These are phyloP conservation scores for Biscutella laevigata DNA, from an alignment of 441 rosid genomes.

Conservation along the genomic window DNA sequence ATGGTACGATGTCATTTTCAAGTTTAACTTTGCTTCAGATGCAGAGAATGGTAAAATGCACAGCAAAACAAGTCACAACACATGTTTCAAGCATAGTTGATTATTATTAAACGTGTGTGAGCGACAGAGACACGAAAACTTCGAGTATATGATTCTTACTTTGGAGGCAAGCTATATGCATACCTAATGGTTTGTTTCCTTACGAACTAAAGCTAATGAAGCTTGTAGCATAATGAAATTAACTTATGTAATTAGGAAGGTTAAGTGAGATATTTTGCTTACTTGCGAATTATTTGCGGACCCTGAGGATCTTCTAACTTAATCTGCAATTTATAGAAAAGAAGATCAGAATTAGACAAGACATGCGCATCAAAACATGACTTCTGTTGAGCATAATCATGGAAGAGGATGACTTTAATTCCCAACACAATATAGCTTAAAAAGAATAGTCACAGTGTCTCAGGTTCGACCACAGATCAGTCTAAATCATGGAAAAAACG, in stretches of 20 bases:
- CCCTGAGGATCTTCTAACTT: conserved; percentile 21
- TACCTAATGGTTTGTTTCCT: conserved; percentile 4
- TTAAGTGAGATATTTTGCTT: conserved; percentile 22
- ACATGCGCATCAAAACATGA: conserved; percentile 14
- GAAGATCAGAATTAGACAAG: conserved; percentile 6
- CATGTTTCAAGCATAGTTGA: background rate
- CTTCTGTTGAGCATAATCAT: conserved; percentile 12
- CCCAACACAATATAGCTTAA: conserved; percentile 1
- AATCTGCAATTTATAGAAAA: conserved; percentile 16
- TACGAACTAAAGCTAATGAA: conserved; percentile 7
- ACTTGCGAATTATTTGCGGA: conserved; percentile 22
- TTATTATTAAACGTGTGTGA: conserved; percentile 7
- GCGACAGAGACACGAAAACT: conserved; percentile 18
- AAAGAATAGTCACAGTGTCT: background rate
- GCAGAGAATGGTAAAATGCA: conserved; percentile 18
- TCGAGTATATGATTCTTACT: background rate
- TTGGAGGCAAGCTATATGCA: conserved; percentile 3
- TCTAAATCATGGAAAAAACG: too few relatives aligned
- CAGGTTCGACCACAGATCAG: background rate
- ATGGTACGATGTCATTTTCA: conserved; percentile 22
- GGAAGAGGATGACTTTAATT: conserved; percentile 3
- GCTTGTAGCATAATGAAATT: conserved; percentile 11
- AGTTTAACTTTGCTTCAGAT: conserved; percentile 25
- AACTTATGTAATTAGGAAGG: conserved; percentile 13
- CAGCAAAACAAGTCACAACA: background rate